Evolutionary conservation across 257 asterid species (phyloP), one percentile per base, ranked within the genome.

Genomic region (Rauvolfia tetraphylla): DNA sequence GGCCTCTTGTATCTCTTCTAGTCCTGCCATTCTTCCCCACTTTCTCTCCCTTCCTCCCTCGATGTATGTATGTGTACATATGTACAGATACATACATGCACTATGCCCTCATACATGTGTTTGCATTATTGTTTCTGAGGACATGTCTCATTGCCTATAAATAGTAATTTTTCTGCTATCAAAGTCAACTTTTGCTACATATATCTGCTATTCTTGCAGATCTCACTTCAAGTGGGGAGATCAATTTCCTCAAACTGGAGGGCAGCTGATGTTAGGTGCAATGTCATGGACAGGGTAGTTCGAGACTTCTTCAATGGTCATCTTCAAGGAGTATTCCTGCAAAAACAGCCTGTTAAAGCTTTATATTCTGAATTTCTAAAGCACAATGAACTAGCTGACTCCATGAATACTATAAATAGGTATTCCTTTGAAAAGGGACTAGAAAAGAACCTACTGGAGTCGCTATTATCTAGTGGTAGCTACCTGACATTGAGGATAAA

Each of bases 151-250:
- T 42, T 27, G 18, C 62, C 22, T 53, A 54, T 65, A 38, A 10
- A 22, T 11, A 18, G 2, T n/a, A 54, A 44, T 17, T 18, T 70
- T 58, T 39, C 7, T 61, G 73, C 10, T 8, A 20, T 5, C 31
- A 25, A 69, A 53, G 34, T 65, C 15, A 29, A 38, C 56, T 38
- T 18, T 63, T 66, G 48, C 49, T 58, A 79, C 72, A 33, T 79
- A 42, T 70, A 75, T 44, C 48, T 66, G 54, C 42, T 75, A 67
- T 36, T 79, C 73, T 61, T 87, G 89, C 87, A 90, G 97, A 80
- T 86, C 78, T 84, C 89, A 72, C 41, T 85, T 54, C 84, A 79
- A 72, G 89, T 88, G 69, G 88, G 89, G 62, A 84, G 83, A 75
- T 76, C 86, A 48, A 58, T 81, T 49, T 76, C 90, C 57, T 81